These are phyloP conservation scores for Hirsutella minnesotensis DNA, from an alignment of 2,329 filamentous ascomycete species.

Conservation along the genomic window DNA sequence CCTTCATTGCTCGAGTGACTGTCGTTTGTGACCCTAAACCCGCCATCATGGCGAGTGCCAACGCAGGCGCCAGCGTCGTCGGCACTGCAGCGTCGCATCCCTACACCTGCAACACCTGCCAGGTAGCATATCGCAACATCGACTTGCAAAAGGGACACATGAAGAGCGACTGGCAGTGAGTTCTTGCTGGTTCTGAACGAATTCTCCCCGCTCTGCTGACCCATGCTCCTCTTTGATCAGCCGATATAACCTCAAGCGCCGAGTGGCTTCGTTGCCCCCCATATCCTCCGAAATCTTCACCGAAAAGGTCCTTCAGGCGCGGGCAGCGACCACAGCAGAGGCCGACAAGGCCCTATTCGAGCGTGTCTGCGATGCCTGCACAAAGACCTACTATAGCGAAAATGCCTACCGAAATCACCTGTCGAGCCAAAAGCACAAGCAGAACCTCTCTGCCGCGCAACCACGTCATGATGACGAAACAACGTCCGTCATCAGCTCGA, in stretches of 20 bases:
- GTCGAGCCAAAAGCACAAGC: constrained; percentile 78
- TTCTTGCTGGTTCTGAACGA: constrained; percentile 14
- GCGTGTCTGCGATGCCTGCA: constrained; percentile 67
- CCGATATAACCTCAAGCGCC: constrained; percentile 91
- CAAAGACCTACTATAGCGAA: constrained; percentile 91
- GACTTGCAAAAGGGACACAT: constrained; percentile 92
- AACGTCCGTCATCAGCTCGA: constrained; percentile 78
- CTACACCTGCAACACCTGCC: constrained; percentile 96
- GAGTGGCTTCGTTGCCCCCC: constrained; percentile 79
- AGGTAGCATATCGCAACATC: constrained; percentile 89
- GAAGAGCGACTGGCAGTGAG: constrained; percentile 98
- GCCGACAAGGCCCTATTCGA: constrained; percentile 85
- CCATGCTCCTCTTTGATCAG: constrained; percentile 26
- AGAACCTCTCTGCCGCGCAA: constrained; percentile 35
- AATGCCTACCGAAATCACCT: constrained; percentile 93
- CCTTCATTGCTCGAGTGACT: too few species aligned
- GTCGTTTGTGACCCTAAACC: too few species aligned
- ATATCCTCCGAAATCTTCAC: constrained; percentile 88
- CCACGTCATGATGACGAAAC: constrained; percentile 50
- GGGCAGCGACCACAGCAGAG: constrained; percentile 71
- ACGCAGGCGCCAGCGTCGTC: constrained; percentile 17
- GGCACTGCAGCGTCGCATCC: constrained; percentile 52
- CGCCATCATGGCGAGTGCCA: constrained; percentile 32
- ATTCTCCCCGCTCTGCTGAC: neutral
- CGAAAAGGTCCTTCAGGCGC: constrained; percentile 88